phyloP scores from a whole-genome alignment of 2,329 filamentous ascomycete genomes.

The Drechslerella dactyloides region DNA sequence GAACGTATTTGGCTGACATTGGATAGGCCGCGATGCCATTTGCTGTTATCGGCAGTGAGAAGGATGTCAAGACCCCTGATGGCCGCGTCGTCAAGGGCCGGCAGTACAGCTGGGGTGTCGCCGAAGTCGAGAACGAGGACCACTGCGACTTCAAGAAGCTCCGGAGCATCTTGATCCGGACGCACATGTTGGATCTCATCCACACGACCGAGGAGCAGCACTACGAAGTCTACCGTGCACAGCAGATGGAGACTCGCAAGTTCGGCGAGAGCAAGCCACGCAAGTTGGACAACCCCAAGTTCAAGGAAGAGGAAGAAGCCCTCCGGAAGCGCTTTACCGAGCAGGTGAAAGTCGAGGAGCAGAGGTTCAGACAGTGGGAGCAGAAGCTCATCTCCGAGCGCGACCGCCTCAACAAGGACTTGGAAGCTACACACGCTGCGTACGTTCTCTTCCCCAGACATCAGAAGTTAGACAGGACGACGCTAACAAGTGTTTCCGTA shows the following conservation, averaged over 20 bases:
- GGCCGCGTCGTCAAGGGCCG: slow-evolving; percentile 98
- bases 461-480: neutral
- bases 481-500: slow-evolving; percentile 16
- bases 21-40: slow-evolving; percentile 85
- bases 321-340: slow-evolving; percentile 99
- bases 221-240: slow-evolving; percentile 98
- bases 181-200: slow-evolving; percentile 99
- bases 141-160: slow-evolving; percentile 99
- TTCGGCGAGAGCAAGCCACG: slow-evolving; percentile 96
- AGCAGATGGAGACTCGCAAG: slow-evolving; percentile 99
- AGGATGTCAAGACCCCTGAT: slow-evolving; percentile 96
- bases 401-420: slow-evolving; percentile 98
- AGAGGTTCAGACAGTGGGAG: slow-evolving; percentile 99
- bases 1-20: neutral
- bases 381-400: slow-evolving; percentile 99
- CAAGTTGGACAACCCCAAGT: slow-evolving; percentile 99
- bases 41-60: slow-evolving; percentile 97
- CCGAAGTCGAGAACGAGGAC: slow-evolving; percentile 99
- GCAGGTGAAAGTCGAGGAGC: slow-evolving; percentile 99
- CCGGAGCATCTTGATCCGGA: slow-evolving; percentile 96
- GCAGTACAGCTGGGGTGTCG: slow-evolving; percentile 99
- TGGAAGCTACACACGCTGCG: slow-evolving; percentile 93
- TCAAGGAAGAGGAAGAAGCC: slow-evolving; percentile 99
- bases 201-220: slow-evolving; percentile 99
- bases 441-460: slow-evolving; percentile 53